These are phyloP conservation scores for Eucalyptus cloeziana DNA, from an alignment of 345 rosid genomes.

Conservation along the genomic window DNA sequence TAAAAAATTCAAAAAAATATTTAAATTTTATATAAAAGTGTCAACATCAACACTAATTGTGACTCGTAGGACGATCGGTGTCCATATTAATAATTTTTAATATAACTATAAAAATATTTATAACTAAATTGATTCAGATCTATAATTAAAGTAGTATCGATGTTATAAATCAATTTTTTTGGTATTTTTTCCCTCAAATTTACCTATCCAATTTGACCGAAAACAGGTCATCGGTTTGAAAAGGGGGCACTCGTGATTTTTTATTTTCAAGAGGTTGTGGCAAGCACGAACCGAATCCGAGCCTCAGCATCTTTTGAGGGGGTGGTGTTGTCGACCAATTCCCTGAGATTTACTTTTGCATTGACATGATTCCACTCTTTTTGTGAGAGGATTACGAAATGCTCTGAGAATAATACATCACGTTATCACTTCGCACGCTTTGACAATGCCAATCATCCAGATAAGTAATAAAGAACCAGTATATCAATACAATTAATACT, in stretches of 20 bases:
- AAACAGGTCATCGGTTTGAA: background rate
- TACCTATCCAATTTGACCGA: background rate
- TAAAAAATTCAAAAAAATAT: too few species aligned
- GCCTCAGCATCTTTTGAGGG: background rate
- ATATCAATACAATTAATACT: background rate
- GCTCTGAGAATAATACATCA: background rate
- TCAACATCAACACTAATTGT: fast-evolving
- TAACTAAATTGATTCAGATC: too few species aligned
- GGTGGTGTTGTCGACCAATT: background rate
- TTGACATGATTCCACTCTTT: background rate
- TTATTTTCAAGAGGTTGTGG: background rate
- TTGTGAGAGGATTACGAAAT: background rate
- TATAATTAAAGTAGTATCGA: too few species aligned
- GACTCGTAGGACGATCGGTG: fast-evolving
- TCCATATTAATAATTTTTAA: too few species aligned
- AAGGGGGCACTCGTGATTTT: background rate
- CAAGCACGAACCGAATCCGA: background rate
- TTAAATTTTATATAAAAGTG: too few species aligned
- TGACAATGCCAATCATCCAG: background rate
- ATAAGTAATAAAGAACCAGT: background rate
- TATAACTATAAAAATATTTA: too few species aligned
- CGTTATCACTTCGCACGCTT: background rate
- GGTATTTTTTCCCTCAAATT: too few species aligned
- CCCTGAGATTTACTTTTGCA: background rate
- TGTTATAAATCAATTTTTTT: too few species aligned